phyloP scores from a whole-genome alignment of 768 basidiomycete genomes.

The Xerocomus potaroensis region DNA sequence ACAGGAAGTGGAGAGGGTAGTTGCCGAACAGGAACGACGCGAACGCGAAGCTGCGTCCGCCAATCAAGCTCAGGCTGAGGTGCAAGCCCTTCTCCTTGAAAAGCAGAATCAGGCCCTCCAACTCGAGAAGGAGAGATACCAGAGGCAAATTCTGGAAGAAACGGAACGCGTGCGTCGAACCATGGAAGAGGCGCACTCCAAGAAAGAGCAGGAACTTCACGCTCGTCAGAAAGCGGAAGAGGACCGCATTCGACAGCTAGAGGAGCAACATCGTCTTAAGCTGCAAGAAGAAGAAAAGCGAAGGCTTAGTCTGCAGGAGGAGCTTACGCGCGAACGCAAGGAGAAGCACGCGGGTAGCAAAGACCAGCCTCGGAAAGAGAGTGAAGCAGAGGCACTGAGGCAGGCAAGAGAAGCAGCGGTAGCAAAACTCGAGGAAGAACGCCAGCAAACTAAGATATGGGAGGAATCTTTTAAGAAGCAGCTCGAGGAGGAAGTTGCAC shows the following conservation, averaged over 20 bases:
- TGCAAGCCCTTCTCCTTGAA: constrained; percentile 22
- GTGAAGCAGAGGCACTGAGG: constrained; percentile 19
- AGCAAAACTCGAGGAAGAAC: constrained; percentile 26
- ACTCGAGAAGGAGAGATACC: constrained; percentile 24
- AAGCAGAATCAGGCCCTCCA: constrained; percentile 19
- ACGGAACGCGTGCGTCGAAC: constrained; percentile 22
- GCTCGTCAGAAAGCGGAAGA: constrained; percentile 22
- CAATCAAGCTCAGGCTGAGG: constrained; percentile 25
- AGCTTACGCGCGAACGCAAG: constrained; percentile 23
- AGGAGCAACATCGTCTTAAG: constrained; percentile 26
- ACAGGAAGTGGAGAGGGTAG: constrained; percentile 21
- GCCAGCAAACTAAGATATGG: constrained; percentile 18
- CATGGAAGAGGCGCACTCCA: constrained; percentile 23
- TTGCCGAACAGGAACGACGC: constrained; percentile 24
- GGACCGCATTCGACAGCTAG: constrained; percentile 21
- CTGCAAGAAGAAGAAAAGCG: constrained; percentile 29
- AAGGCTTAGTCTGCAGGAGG: constrained; percentile 21
- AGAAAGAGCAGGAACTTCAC: constrained; percentile 22
- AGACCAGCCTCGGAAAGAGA: constrained; percentile 18
- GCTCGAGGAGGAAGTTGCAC: constrained; percentile 26
- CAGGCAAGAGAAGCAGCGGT: constrained; percentile 17
- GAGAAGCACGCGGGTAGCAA: constrained; percentile 12
- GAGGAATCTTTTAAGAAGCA: constrained; percentile 23
- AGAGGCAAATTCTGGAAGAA: constrained; percentile 24
- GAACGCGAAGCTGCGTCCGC: constrained; percentile 22